Percentiles rank a stretch among this genome's conserved stretches.
Evolutionary conservation across 495 filamentous ascomycete species (phyloP).

Genomic region (Melanomma pulvis-pyrius): DNA sequence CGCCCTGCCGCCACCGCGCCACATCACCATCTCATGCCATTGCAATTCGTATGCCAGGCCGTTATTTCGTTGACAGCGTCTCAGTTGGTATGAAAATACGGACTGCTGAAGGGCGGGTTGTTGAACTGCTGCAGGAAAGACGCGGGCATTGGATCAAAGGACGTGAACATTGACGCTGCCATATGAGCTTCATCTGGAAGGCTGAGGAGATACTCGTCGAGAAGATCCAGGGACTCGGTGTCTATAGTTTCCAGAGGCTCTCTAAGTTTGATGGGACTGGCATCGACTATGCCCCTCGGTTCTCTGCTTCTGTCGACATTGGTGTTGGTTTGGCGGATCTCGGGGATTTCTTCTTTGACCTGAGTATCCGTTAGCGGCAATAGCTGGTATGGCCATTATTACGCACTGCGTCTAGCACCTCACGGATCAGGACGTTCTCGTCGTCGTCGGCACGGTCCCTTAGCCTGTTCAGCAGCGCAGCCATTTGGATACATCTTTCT

Average conservation of each 20-base stretch:
- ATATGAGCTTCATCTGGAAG: neutral
- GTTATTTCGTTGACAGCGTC: neutral
- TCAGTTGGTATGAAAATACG: neutral
- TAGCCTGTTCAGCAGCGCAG: neutral
- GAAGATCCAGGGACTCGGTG: conserved; percentile 11
- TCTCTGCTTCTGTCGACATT: conserved; percentile 8
- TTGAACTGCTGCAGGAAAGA: neutral
- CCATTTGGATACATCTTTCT: conserved; percentile 21
- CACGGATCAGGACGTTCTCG: conserved; percentile 9
- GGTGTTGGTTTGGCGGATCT: neutral
- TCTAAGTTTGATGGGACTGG: neutral
- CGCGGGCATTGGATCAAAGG: neutral
- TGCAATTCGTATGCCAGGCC: neutral
- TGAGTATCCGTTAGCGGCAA: neutral
- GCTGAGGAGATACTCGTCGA: conserved; percentile 54
- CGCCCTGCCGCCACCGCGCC: neutral
- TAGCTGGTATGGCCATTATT: neutral
- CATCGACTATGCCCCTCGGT: neutral
- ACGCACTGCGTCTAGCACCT: conserved; percentile 20
- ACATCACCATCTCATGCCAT: neutral
- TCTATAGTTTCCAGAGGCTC: neutral
- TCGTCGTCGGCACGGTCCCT: conserved; percentile 6
- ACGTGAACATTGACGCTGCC: neutral
- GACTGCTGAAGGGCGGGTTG: neutral
- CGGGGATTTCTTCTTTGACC: conserved; percentile 21